Conservation (phyloP, 805 yeast species). For the Tetrapisispora taiwanensis region DNA sequence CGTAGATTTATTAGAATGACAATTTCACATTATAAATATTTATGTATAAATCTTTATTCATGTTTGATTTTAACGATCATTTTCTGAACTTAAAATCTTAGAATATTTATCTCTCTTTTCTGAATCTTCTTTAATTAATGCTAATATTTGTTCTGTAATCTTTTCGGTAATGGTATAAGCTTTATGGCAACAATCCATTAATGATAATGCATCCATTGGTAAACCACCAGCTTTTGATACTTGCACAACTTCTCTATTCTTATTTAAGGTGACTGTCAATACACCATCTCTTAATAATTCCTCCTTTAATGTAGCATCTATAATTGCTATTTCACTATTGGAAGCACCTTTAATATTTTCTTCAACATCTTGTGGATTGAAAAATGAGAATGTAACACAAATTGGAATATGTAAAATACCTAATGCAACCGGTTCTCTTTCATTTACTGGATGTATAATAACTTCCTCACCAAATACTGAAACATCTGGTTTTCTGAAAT, state of each 20-base stretch:
- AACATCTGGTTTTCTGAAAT: slow-evolving; percentile 76
- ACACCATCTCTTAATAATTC: slow-evolving; percentile 69
- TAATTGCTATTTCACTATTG: slow-evolving; percentile 48
- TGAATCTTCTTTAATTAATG: slow-evolving; percentile 46
- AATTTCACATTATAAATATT: neutral
- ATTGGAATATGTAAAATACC: slow-evolving; percentile 83
- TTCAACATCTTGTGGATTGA: slow-evolving; percentile 54
- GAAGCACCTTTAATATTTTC: slow-evolving; percentile 61
- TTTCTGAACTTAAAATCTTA: slow-evolving; percentile 27
- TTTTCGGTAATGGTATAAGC: slow-evolving; percentile 56
- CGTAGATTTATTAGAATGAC: too few relatives aligned
- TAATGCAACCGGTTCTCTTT: slow-evolving; percentile 78
- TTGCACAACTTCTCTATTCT: slow-evolving; percentile 85
- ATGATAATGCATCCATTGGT: slow-evolving; percentile 59
- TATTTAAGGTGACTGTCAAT: slow-evolving; percentile 77
- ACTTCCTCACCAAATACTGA: slow-evolving; percentile 57
- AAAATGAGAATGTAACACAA: slow-evolving; percentile 82
- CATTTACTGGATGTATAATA: slow-evolving; percentile 59
- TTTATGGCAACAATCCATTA: slow-evolving; percentile 57
- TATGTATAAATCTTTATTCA: too few relatives aligned
- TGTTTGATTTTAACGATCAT: slow-evolving; percentile 17
- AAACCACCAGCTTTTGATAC: slow-evolving; percentile 84
- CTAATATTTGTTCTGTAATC: slow-evolving; percentile 54
- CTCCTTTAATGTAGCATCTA: slow-evolving; percentile 73
- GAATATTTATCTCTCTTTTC: slow-evolving; percentile 34